Conservation (phyloP, 169 alveolate species). For the Eimeria zaria region DNA sequence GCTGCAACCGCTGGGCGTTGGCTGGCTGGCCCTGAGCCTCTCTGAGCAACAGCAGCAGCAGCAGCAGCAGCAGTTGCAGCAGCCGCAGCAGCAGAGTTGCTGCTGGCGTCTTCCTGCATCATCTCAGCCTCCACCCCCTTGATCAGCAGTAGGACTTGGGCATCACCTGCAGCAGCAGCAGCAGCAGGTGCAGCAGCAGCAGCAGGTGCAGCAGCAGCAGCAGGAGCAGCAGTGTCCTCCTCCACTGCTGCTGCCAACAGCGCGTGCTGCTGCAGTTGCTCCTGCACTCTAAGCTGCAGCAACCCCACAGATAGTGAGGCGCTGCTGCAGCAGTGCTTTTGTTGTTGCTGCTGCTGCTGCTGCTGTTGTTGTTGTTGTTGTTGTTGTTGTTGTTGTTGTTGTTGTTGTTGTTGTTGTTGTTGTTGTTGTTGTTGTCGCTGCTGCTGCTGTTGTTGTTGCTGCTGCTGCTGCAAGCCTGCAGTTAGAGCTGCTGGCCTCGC, state of each 20-base stretch:
- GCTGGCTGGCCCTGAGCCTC: not conserved
- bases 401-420: conserved; percentile 29
- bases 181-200: not conserved
- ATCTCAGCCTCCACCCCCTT: conserved; percentile 45
- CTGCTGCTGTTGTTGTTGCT: too few species aligned
- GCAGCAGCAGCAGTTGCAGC: conserved; percentile 56
- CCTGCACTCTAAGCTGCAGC: conserved; percentile 45
- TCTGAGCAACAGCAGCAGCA: not conserved
- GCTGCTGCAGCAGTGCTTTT: conserved; percentile 14
- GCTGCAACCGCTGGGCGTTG: not conserved
- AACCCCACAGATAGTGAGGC: not conserved
- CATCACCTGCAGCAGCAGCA: not conserved
- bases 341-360: conserved; percentile 39
- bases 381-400: conserved; percentile 13
- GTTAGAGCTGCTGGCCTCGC: not conserved
- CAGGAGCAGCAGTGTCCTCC: not conserved
- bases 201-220: too few species aligned
- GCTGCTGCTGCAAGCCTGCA: conserved; percentile 15
- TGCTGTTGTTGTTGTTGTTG: not conserved
- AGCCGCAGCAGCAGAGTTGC: conserved; percentile 8
- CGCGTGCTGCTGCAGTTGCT: conserved; percentile 40
- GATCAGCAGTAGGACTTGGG: conserved; percentile 16
- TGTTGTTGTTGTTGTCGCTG: too few species aligned
- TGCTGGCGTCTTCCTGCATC: conserved; percentile 14
- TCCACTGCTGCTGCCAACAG: not conserved